Base-by-base conservation (phyloP, 1,139 yeast species). In the Taiozyma sp. region DNA sequence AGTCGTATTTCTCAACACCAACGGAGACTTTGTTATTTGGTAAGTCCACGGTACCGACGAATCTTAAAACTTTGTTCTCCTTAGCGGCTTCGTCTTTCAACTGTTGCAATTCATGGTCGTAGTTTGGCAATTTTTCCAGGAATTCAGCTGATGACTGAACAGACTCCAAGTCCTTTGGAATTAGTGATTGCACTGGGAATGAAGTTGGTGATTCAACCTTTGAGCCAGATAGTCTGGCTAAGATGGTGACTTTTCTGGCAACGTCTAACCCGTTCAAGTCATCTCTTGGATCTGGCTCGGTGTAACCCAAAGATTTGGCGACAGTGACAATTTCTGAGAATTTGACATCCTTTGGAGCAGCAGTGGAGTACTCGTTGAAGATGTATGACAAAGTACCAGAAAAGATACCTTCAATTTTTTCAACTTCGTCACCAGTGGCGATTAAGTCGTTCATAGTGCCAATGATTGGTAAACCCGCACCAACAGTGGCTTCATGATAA, bases 251-350 rank as follows among this genome's bases (percentile, higher is more conserved):
- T 71, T 93, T 93, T 78, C 99, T 86, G 43, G 99, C 99, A 54
- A 93, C 97, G 65, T 93, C 99, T 68, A 93, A 79, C 54, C 99
- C 99, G 69, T 93, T 93, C 70, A 93, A 81, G 68, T 93, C 99
- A 68, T 93, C 99, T 73, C 99, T 84, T 69, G 99, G 99, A 70
- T 93, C 99, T 48, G 99, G 99, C 72, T 95, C 99, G 44, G 98
- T 93, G 79, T 90, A 93, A 46, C 99, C 99, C 61, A 90, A 78
- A 45, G 83, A 73, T 72, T 92, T 92, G 46, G 99, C 99, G 49
- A 83, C 83, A 58, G 79, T 76, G 52, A 93, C 99, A 48, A 95
- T 85, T 51, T 92, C 96, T 32, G 97, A 90, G 67, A 92, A 93
- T 67, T 85, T 86, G 56, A 82, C 80, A 50, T 78, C 74, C 48